Percentiles rank a stretch among this genome's conserved stretches.
phyloP scores from a whole-genome alignment of 2,329 filamentous ascomycete species.

The Sclerotinia nivalis region DNA sequence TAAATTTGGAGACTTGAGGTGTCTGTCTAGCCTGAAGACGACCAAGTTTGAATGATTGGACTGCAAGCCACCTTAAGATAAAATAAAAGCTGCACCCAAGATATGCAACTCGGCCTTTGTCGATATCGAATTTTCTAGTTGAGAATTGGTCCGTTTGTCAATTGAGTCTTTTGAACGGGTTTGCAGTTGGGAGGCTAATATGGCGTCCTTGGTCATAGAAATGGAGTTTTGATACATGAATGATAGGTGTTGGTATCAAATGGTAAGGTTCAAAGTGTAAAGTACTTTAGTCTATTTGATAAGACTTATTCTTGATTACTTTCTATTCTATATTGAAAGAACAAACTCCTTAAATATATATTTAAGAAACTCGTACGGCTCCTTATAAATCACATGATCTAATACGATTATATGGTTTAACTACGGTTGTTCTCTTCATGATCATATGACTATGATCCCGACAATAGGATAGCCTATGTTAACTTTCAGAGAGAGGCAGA shows the following conservation, averaged over 20 bases:
- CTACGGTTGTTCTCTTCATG: neutral
- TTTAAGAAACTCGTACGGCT: too few relatives aligned
- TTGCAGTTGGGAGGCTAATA: neutral
- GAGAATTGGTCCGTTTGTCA: neutral
- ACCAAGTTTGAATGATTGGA: neutral
- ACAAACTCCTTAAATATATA: too few relatives aligned
- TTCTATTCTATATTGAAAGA: too few relatives aligned
- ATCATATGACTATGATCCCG: too few relatives aligned
- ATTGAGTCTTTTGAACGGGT: neutral
- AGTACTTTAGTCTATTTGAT: too few relatives aligned
- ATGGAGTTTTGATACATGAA: neutral
- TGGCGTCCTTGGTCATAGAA: neutral
- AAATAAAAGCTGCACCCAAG: neutral
- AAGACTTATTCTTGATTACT: too few relatives aligned
- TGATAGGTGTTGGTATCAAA: too few relatives aligned
- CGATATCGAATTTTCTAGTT: neutral
- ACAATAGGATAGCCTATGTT: too few relatives aligned
- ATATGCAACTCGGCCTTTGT: neutral
- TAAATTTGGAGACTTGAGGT: neutral
- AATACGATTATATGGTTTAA: neutral
- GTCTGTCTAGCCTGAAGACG: neutral
- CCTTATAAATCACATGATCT: too few relatives aligned
- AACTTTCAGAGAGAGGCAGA: neutral
- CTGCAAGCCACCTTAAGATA: neutral
- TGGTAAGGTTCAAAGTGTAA: too few relatives aligned